phyloP scores from a whole-genome alignment of 2,329 filamentous ascomycete genomes.

The Arthroderma sp. region DNA sequence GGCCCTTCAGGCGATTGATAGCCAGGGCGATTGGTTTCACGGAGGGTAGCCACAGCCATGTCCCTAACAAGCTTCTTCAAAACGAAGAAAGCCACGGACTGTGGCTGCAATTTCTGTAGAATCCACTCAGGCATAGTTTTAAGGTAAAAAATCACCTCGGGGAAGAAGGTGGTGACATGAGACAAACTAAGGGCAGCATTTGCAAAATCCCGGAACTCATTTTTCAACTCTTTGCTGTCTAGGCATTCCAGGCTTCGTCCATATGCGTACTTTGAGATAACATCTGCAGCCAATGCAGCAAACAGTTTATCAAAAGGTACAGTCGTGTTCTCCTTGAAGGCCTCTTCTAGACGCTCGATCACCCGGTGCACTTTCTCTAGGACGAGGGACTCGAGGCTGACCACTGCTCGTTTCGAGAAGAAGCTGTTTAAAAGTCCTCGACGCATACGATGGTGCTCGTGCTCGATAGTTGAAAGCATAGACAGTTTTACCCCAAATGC shows the following conservation, averaged over 20 bases:
- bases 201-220: background rate
- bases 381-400: conserved; percentile 11
- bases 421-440: conserved; percentile 20
- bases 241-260: background rate
- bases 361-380: background rate
- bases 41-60: background rate
- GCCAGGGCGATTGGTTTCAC: background rate
- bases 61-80: background rate
- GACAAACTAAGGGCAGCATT: background rate
- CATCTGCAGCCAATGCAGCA: conserved; percentile 16
- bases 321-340: background rate
- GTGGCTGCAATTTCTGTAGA: background rate
- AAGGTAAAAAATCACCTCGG: background rate
- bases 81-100: background rate
- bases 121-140: background rate
- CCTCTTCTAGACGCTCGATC: background rate
- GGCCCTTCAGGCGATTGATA: background rate
- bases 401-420: conserved; percentile 18
- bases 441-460: conserved; percentile 20
- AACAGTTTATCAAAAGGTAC: background rate
- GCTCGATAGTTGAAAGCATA: conserved; percentile 22
- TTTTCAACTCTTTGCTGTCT: background rate
- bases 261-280: conserved; percentile 14
- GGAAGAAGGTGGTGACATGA: background rate
- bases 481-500: background rate